Conservation (phyloP, 2,329 filamentous ascomycete genomes). For the Aureobasidium sp. region DNA sequence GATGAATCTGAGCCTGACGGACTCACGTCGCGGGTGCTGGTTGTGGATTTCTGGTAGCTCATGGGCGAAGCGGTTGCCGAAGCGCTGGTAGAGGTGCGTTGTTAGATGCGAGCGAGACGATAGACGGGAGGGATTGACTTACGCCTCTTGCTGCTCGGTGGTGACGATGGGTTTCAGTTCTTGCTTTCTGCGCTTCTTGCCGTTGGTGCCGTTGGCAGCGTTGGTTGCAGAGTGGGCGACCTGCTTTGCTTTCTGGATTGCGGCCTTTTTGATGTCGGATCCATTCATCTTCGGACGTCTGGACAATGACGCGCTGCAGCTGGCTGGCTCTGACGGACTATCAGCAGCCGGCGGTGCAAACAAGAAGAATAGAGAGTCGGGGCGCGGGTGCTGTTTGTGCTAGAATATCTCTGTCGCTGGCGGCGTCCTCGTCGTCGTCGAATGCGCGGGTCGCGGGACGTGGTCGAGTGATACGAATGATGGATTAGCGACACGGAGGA, state of each 20-base stretch:
- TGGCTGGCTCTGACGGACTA: background rate
- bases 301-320: background rate
- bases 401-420: background rate
- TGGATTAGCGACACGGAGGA: background rate
- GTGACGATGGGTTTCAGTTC: constrained; percentile 68
- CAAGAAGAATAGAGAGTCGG: constrained; percentile 1
- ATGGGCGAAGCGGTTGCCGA: constrained; percentile 12
- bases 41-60: constrained; percentile 25
- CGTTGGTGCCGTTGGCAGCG: constrained; percentile 37
- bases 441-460: background rate
- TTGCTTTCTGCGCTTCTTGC: constrained; percentile 67
- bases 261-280: constrained; percentile 54
- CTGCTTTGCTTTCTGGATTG: constrained; percentile 58
- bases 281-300: constrained; percentile 45
- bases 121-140: constrained; percentile 19
- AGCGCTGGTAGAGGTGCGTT: constrained; percentile 1
- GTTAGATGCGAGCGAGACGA: constrained; percentile 13
- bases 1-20: constrained; percentile 64
- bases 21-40: constrained; percentile 50
- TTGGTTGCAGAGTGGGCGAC: constrained; percentile 47
- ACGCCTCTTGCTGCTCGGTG: constrained; percentile 48
- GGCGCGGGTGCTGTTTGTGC: background rate
- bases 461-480: background rate
- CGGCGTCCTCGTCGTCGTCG: background rate
- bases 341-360: background rate